phyloP scores from a whole-genome alignment of 306 rosid genomes.

The Fagus crenata region DNA sequence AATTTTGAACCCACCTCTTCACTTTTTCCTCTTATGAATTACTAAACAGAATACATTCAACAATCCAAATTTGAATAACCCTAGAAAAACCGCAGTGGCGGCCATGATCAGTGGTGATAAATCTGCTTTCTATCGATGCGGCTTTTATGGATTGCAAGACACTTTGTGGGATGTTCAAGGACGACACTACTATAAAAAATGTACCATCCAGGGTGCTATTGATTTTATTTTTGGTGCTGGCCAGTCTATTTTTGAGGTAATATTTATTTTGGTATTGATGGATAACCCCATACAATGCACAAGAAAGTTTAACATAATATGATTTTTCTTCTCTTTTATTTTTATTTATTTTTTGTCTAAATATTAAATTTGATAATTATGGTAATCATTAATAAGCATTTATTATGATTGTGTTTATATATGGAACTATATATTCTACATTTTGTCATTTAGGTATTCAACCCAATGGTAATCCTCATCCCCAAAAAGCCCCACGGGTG shows the following conservation, averaged over 20 bases:
- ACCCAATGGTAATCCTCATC: no score
- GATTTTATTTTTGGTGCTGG: conserved; percentile 83
- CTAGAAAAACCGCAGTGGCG: conserved; percentile 53
- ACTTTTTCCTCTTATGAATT: neutral
- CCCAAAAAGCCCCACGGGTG: no score
- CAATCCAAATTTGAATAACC: conserved; percentile 23
- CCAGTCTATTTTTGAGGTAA: conserved; percentile 73
- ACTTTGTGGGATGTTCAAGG: conserved; percentile 81
- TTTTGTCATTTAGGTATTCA: no score
- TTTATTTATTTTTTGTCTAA: neutral
- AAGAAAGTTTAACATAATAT: no score
- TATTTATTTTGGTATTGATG: no score
- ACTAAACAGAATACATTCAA: conserved; percentile 58
- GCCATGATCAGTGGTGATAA: conserved; percentile 63
- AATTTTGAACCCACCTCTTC: neutral
- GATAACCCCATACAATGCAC: no score
- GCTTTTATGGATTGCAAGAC: conserved; percentile 76
- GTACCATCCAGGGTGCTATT: conserved; percentile 75
- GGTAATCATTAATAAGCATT: no score
- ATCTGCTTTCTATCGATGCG: conserved; percentile 45
- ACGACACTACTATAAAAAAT: conserved; percentile 60
- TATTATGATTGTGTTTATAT: neutral
- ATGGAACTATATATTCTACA: neutral
- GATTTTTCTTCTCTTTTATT: no score
- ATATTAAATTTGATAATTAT: no score